Conservation (phyloP, 2,329 filamentous ascomycete genomes). For the Xylariaceae sp. region DNA sequence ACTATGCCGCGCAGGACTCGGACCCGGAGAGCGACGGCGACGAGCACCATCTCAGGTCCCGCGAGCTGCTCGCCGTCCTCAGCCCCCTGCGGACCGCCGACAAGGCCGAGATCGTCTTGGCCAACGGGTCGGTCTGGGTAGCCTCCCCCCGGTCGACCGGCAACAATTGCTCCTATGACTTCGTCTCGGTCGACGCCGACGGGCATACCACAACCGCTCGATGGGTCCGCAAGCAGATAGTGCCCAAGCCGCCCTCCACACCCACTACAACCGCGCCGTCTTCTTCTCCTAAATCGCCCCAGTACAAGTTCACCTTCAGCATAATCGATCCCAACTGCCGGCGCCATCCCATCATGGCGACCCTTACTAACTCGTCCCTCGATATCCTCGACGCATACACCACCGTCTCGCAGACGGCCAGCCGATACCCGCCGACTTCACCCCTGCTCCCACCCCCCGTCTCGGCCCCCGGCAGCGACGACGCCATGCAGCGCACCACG, state of each 20-base stretch:
- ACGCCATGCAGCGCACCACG: slow-evolving; percentile 23
- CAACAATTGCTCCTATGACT: slow-evolving; percentile 46
- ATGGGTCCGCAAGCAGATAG: slow-evolving; percentile 53
- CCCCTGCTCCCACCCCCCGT: slow-evolving; percentile 17
- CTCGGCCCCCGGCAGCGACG: slow-evolving; percentile 9
- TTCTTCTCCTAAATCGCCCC: slow-evolving; percentile 22
- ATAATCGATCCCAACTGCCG: slow-evolving; percentile 62
- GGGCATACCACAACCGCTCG: slow-evolving; percentile 55
- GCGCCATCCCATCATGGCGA: slow-evolving; percentile 68
- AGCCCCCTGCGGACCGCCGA: slow-evolving; percentile 52
- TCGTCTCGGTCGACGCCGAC: slow-evolving; percentile 50
- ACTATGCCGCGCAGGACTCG: slow-evolving; percentile 43
- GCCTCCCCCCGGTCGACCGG: slow-evolving; percentile 45
- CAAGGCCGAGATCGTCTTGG: slow-evolving; percentile 58
- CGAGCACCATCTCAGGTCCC: slow-evolving; percentile 32
- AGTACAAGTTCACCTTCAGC: slow-evolving; percentile 66
- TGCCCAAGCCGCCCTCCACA: slow-evolving; percentile 19
- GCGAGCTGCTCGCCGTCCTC: slow-evolving; percentile 59
- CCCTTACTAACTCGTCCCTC: slow-evolving; percentile 54
- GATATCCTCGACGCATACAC: slow-evolving; percentile 64
- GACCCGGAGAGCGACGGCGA: slow-evolving; percentile 30
- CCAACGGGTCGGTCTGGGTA: slow-evolving; percentile 53
- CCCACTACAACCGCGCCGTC: slow-evolving; percentile 14
- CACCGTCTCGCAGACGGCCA: slow-evolving; percentile 42
- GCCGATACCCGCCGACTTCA: slow-evolving; percentile 39